These are phyloP conservation scores for Thelonectria olida DNA, from an alignment of 2,329 filamentous ascomycete genomes.

Conservation along the genomic window DNA sequence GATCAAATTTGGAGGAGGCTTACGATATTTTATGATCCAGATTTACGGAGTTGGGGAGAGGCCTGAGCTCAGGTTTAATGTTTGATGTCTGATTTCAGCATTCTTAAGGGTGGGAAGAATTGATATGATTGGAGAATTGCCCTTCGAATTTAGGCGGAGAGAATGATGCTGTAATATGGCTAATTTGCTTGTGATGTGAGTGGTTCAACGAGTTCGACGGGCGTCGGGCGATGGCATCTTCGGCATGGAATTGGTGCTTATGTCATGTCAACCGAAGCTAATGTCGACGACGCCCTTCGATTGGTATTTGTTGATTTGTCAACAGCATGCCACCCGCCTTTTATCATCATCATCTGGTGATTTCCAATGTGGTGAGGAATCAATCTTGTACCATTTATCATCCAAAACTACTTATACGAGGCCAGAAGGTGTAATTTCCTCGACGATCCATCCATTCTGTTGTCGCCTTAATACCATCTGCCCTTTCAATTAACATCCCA, in stretches of 20 bases:
- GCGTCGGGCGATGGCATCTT: constrained; percentile 1
- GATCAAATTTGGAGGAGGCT: constrained; percentile 26
- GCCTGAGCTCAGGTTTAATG: constrained; percentile 4
- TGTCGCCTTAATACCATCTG: no score
- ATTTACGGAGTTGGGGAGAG: constrained; percentile 14
- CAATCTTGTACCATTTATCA: background rate
- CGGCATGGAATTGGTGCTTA: constrained; percentile 8
- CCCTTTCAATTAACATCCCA: background rate
- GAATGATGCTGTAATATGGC: constrained; percentile 6
- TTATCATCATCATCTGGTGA: background rate
- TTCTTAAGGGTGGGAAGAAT: constrained; percentile 12
- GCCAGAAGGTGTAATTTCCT: background rate
- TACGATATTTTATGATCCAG: constrained; percentile 14
- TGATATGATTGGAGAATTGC: constrained; percentile 23
- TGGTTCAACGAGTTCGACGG: background rate
- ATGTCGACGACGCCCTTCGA: constrained; percentile 15
- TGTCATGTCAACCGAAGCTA: constrained; percentile 11
- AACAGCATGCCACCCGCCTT: background rate
- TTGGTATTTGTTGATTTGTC: constrained; percentile 24
- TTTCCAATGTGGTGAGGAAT: background rate
- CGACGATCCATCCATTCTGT: no score
- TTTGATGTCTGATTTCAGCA: constrained; percentile 19
- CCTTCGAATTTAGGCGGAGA: background rate
- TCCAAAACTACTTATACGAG: background rate
- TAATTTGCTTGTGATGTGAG: constrained; percentile 1